Conservation (phyloP, 2,329 filamentous ascomycete genomes). For the Paracoccidioides lutzii region DNA sequence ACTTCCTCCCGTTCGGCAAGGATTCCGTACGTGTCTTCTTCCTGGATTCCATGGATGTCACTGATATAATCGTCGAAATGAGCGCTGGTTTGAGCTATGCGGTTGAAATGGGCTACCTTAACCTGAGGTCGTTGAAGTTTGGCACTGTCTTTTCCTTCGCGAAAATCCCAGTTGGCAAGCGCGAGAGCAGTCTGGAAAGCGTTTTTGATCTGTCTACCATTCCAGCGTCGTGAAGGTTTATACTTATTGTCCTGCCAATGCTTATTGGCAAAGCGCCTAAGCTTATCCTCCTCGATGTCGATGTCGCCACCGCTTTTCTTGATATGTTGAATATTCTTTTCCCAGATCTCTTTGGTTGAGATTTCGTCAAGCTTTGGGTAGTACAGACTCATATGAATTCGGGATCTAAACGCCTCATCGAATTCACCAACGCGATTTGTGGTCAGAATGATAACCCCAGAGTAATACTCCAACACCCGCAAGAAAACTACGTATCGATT, state of each 20-base stretch:
- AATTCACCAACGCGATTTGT: constrained; percentile 39
- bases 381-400: constrained; percentile 35
- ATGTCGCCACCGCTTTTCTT: constrained; percentile 5
- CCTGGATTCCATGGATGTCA: not conserved
- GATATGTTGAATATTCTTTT: constrained; percentile 13
- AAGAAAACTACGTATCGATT: constrained; percentile 30
- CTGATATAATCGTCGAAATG: constrained; percentile 3
- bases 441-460: constrained; percentile 38
- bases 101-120: not conserved
- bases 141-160: not conserved
- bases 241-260: constrained; percentile 9
- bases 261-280: constrained; percentile 8
- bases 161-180: constrained; percentile 18
- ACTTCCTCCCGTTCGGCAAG: not conserved
- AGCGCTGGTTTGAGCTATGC: constrained; percentile 1
- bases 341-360: constrained; percentile 13
- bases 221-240: constrained; percentile 16
- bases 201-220: constrained; percentile 27
- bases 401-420: constrained; percentile 40
- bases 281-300: constrained; percentile 8
- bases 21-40: not conserved
- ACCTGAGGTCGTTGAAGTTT: not conserved
- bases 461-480: constrained; percentile 37
- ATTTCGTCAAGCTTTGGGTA: constrained; percentile 21
- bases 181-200: constrained; percentile 25